A percentile compares a stretch with the other conserved stretches of the same genome.
Conservation (phyloP, 1,284 basidiomycete species). For the Boletus smithii region DNA sequence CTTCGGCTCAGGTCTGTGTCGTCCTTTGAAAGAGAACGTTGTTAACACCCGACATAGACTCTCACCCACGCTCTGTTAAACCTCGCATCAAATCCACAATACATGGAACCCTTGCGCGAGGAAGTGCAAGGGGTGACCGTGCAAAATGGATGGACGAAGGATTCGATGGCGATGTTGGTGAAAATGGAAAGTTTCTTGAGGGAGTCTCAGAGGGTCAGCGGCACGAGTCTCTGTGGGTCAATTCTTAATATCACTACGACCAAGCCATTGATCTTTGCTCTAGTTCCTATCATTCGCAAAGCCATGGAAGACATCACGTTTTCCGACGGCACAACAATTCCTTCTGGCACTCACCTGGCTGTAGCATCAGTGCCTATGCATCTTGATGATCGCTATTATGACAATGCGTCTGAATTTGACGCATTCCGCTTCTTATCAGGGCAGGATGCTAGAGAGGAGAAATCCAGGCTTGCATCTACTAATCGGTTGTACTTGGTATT, state of each 20-base stretch:
- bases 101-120: conserved; percentile 36
- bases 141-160: conserved; percentile 38
- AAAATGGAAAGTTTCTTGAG: conserved; percentile 44
- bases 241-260: background rate
- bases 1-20: conserved; percentile 37
- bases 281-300: conserved; percentile 37
- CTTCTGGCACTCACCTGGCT: conserved; percentile 37
- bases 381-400: conserved; percentile 35
- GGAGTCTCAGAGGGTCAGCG: conserved; percentile 38
- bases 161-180: conserved; percentile 33
- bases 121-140: conserved; percentile 35
- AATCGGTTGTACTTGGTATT: conserved; percentile 38
- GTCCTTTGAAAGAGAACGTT: background rate
- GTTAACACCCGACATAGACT: conserved; percentile 25
- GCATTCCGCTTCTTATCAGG: conserved; percentile 38
- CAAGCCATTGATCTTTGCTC: conserved; percentile 8
- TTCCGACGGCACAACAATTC: conserved; percentile 42
- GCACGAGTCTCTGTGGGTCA: conserved; percentile 31
- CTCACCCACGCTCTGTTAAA: conserved; percentile 38
- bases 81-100: conserved; percentile 39
- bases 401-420: conserved; percentile 34
- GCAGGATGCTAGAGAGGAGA: conserved; percentile 19
- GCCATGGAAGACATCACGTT: conserved; percentile 40
- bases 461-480: conserved; percentile 32
- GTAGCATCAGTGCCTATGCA: conserved; percentile 35